phyloP scores from a whole-genome alignment of 1,284 basidiomycete genomes.

The Serendipita sp. region DNA sequence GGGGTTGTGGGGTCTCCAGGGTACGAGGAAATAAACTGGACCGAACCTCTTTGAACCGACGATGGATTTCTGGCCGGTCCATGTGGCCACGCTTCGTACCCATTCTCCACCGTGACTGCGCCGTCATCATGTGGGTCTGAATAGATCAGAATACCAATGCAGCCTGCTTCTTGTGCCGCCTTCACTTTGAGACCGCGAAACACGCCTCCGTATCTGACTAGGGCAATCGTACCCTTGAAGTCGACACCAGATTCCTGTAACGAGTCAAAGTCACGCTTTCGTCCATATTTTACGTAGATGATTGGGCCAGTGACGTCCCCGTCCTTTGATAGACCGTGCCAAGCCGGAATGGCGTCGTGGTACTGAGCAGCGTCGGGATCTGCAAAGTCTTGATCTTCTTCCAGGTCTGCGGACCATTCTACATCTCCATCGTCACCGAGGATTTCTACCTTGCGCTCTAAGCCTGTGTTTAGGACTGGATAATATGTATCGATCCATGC shows the following conservation, averaged over 20 bases:
- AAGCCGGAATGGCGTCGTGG: slow-evolving; percentile 42
- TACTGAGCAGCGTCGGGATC: slow-evolving; percentile 53
- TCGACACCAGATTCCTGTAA: slow-evolving; percentile 49
- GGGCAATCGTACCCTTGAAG: slow-evolving; percentile 68
- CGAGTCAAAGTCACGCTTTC: slow-evolving; percentile 61
- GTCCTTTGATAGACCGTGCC: slow-evolving; percentile 54
- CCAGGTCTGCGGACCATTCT: slow-evolving; percentile 55
- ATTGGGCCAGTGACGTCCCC: slow-evolving; percentile 53
- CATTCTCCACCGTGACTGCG: slow-evolving; percentile 63
- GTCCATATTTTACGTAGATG: slow-evolving; percentile 74
- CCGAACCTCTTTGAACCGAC: slow-evolving; percentile 76
- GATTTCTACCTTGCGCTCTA: slow-evolving; percentile 48
- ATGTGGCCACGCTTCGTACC: slow-evolving; percentile 60
- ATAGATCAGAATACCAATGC: slow-evolving; percentile 56
- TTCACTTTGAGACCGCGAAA: slow-evolving; percentile 83
- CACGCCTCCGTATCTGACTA: slow-evolving; percentile 66
- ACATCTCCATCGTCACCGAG: slow-evolving; percentile 38
- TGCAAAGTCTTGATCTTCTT: slow-evolving; percentile 49
- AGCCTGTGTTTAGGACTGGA: slow-evolving; percentile 66
- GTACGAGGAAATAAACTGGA: slow-evolving; percentile 69
- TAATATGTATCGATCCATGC: slow-evolving; percentile 77
- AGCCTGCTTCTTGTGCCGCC: slow-evolving; percentile 73
- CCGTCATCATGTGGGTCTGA: slow-evolving; percentile 85
- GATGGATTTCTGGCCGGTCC: slow-evolving; percentile 81
- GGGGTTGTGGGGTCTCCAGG: slow-evolving; percentile 75